These are phyloP conservation scores for Termitomyces sp. DNA, from an alignment of 768 basidiomycete genomes.

Conservation along the genomic window DNA sequence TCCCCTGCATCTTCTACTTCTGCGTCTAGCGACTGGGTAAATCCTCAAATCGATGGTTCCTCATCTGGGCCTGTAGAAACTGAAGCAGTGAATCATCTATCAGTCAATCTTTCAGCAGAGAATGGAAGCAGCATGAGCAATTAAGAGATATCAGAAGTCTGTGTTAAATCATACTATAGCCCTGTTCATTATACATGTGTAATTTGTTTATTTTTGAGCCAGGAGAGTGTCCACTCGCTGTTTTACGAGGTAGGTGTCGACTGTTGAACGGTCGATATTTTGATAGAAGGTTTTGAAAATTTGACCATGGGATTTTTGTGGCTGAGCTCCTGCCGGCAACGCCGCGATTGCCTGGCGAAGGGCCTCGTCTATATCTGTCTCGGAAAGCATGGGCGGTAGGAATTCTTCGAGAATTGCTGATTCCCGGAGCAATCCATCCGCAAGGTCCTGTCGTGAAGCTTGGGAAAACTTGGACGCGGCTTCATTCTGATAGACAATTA, in stretches of 20 bases:
- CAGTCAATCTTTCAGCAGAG: neutral
- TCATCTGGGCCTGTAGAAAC: neutral
- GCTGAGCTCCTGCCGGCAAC: slow-evolving; percentile 19
- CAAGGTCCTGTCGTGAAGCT: slow-evolving; percentile 61
- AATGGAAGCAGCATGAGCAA: neutral
- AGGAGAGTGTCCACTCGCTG: slow-evolving; percentile 39
- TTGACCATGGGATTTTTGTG: slow-evolving; percentile 34
- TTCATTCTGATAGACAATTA: slow-evolving; percentile 38
- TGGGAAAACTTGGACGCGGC: slow-evolving; percentile 49
- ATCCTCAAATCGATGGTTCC: neutral
- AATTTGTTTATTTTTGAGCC: slow-evolving; percentile 7
- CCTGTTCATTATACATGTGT: neutral
- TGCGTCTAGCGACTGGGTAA: slow-evolving; percentile 1
- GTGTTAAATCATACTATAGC: slow-evolving; percentile 3
- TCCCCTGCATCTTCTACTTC: slow-evolving; percentile 3
- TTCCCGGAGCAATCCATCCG: slow-evolving; percentile 55
- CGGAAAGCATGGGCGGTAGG: slow-evolving; percentile 56
- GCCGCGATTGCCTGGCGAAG: slow-evolving; percentile 35
- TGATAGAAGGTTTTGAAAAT: slow-evolving; percentile 63
- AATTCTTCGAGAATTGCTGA: slow-evolving; percentile 47
- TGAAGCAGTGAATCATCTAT: neutral
- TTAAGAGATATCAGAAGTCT: neutral
- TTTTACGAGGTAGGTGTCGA: slow-evolving; percentile 54
- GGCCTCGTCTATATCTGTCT: slow-evolving; percentile 46
- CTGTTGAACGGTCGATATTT: slow-evolving; percentile 51